Evolutionary conservation across 2,329 filamentous ascomycete genomes (phyloP).

Genomic region (Fusarium continuum): DNA sequence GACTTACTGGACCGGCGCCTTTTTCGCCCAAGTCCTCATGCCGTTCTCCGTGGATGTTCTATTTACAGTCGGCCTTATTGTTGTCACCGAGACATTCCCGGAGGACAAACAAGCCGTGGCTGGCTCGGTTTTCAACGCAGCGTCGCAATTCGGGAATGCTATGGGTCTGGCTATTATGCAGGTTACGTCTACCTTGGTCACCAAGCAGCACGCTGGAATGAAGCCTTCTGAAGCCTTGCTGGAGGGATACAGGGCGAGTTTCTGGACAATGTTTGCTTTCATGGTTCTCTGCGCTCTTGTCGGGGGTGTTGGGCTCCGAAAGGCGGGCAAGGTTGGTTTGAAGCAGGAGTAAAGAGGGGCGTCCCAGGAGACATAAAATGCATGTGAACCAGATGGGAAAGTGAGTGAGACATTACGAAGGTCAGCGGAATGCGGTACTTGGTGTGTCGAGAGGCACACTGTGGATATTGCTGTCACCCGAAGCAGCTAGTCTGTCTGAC

Average conservation of each 20-base stretch:
- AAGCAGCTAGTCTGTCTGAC: too few species aligned
- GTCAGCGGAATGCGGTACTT: too few species aligned
- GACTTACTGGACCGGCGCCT: conserved; percentile 61
- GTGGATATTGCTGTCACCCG: too few species aligned
- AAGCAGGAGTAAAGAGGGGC: conserved; percentile 50
- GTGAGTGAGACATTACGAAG: too few species aligned
- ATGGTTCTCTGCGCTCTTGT: conserved; percentile 54
- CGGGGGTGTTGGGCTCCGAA: conserved; percentile 50
- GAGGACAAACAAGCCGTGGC: conserved; percentile 66
- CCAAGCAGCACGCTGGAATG: conserved; percentile 45
- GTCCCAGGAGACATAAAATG: neutral
- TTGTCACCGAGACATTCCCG: conserved; percentile 64
- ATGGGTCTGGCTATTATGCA: conserved; percentile 59
- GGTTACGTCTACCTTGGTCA: conserved; percentile 54
- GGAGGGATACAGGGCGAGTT: conserved; percentile 59
- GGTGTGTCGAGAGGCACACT: too few species aligned
- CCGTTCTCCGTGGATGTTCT: conserved; percentile 58
- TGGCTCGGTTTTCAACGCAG: conserved; percentile 69
- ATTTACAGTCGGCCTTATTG: conserved; percentile 64
- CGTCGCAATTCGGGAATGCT: conserved; percentile 63
- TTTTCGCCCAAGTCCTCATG: conserved; percentile 54
- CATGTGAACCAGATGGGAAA: too few species aligned
- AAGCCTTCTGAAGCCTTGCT: conserved; percentile 49
- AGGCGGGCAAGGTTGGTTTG: conserved; percentile 47
- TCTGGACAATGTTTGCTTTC: conserved; percentile 60